Evolutionary conservation across 2,329 filamentous ascomycete species (phyloP), one percentile per base, ranked within the genome.

Genomic region (Cladobotryum mycophilum): DNA sequence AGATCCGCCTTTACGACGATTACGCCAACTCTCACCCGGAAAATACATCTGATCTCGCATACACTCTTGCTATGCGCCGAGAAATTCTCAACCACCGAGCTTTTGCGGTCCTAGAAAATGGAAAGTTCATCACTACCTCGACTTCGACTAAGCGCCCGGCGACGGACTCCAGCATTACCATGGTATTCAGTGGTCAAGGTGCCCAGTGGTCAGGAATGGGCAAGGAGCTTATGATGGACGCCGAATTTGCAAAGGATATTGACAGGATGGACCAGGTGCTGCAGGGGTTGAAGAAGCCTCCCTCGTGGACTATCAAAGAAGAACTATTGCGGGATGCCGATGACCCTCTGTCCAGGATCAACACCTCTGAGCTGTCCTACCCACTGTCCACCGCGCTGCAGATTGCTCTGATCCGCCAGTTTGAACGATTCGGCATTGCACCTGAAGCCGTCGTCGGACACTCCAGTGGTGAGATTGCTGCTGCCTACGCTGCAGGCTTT

Each of bases 301-400:
- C 36, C 6, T 25, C 46, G 33, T 54, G 53, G 53, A 47, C 53
- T 4, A 54, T 54, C 5, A 43, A 52, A 33, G 49, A 52, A 17
- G 49, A 52, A 34, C 52, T 54, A 11, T 45, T 49, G 25, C 47
- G 45, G 14, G n/a, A 41, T 17, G 38, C 46, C n/a, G 20, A 42
- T 33, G 53, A 47, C 18, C 25, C 50, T 20, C 35, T 38, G 14
- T 47, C 49, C 38, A 45, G 34, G 5, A 46, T 54, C 35, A 35
- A 55, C 20, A 40, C 43, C 37, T 36, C 35, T n/a, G 43, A 43
- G 30, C 13, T 40, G 3, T 34, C 46, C n/a, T 71, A 74, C 48
- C 62, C 70, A 0, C 34, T 69, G 0, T 73, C 66, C 43, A 72
- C 70, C 1, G 67, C 68, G 1, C 11, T 75, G 0, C 73, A 75